Evolutionary conservation across 2,329 filamentous ascomycete species (phyloP), one percentile per base, ranked within the genome.

Genomic region (Cercospora zeina): DNA sequence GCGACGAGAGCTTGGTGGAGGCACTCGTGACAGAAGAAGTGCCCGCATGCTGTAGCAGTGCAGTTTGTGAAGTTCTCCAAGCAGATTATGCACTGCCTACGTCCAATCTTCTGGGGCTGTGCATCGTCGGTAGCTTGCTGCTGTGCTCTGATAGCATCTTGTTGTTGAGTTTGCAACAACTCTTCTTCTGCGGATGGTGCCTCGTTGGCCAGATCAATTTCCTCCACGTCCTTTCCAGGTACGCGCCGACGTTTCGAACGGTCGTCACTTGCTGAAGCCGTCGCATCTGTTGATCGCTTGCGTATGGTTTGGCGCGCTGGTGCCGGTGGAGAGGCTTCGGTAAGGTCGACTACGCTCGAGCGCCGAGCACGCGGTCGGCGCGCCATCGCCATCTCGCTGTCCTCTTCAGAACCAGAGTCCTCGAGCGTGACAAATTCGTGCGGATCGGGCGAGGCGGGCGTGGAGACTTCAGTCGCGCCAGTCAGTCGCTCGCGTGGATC

Each of bases 1-100:
- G 81, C 81, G 39, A 82, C 82, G 16, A 88, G 74, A n/a, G 83
- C 82, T 70, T 86, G 82, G 55, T 83, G 80, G 45, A 88, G 81
- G 67, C 85, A 88, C 36, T 82, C 81, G 68, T 87, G 85, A 71
- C 85, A 88, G 73, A 87, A 87, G 24, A 87, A 77, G 69, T 88
- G 85, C 0, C 85, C 85, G 69, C 85, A 88, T 21, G 79, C 74
- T 2, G 85, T 87, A 2, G 80, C 82, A 1, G 85, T 87, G 9
- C 85, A 79, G 70, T 87, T 80, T 8, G 81, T 85, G 1, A 82
- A 83, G 3, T 77, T 80, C 66, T 87, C 85, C 82, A 88, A 83
- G 73, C 85, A 88, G 21, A 88, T 84, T 49, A 86, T 85, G 70
- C 85, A 88, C 77, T 83, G 70, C 82, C 81, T 4, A 74, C 80